Percentiles rank a stretch among this genome's conserved stretches.
Evolutionary conservation across 495 filamentous ascomycete species (phyloP).

Genomic region (Cetradonia linearis): DNA sequence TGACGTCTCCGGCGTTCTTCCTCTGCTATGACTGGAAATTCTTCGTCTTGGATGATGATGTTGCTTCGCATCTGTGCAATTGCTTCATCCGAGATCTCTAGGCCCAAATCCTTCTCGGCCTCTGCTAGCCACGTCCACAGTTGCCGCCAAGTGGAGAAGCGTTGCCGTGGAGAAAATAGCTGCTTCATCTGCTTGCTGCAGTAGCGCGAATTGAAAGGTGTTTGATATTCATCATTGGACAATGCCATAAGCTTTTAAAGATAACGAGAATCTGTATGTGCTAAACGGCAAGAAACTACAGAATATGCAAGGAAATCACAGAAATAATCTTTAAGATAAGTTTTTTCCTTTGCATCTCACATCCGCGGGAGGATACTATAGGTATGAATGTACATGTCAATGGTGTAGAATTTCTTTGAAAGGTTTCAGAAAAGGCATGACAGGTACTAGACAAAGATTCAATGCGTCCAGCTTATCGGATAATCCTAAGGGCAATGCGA

Average conservation of each 20-base stretch:
- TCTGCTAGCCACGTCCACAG: slow-evolving; percentile 82
- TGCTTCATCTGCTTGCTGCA: background rate
- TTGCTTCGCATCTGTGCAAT: slow-evolving; percentile 65
- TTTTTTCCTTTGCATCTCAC: background rate
- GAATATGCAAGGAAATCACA: background rate
- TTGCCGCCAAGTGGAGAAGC: slow-evolving; percentile 67
- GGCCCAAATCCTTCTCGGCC: slow-evolving; percentile 59
- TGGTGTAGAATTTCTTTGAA: background rate
- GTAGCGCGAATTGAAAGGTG: slow-evolving; percentile 3
- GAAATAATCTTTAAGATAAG: background rate
- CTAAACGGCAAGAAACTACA: background rate
- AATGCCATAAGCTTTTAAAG: background rate
- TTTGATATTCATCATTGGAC: slow-evolving; percentile 8
- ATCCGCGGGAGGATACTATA: background rate
- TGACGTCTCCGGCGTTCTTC: slow-evolving; percentile 71
- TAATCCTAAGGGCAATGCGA: background rate
- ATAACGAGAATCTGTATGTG: background rate
- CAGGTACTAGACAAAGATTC: background rate
- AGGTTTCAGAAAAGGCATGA: background rate
- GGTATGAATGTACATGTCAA: background rate
- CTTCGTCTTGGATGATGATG: slow-evolving; percentile 62
- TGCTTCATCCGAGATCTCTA: slow-evolving; percentile 58
- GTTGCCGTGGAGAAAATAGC: slow-evolving; percentile 59
- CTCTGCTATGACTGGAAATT: slow-evolving; percentile 63
- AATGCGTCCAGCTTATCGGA: background rate